Evolutionary conservation across 1,139 yeast genomes (phyloP), one percentile per base, ranked within the genome.

Genomic region (Yamadazyma songkhlaensis): DNA sequence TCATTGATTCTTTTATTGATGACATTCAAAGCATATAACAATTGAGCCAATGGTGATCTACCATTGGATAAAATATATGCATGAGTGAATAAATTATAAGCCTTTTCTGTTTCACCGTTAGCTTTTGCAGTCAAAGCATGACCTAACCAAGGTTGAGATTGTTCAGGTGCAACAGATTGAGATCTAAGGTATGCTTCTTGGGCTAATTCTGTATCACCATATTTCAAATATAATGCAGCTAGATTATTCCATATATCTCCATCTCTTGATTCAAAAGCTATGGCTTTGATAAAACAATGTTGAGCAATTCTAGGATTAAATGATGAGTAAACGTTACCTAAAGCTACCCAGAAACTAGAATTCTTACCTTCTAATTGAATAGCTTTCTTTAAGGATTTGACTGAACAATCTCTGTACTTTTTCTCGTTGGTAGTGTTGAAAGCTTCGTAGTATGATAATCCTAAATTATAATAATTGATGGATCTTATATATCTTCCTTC

Each of bases 241-340:
- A 92, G 65, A 49, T 88, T 87, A 12, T 81, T 74, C 97, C 97
- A 92, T 6, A 83, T 74, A 15, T 64, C 64, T 1, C 84, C 77
- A 45, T 86, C 87, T 40, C 79, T 76, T 3, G 85, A 76, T 37
- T 85, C 83, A 31, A 88, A 60, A 0, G 87, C 72, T 2, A 81
- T 64, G 0, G 97, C 92, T 45, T 87, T 84, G 48, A 94, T 85
- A 50, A 85, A 87, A 56, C 97, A 88, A 60, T 92, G 98, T 57
- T 92, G 99, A 0, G 97, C 72, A 6, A 88, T 84, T 37, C 75
- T 74, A 0, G 92, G 82, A 48, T 80, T 84, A 4, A 67, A 57
- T 2, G 77, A 63, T 34, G 81, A 71, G 36, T 69, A 70, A 0
- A 87, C 81, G 45, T 84, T 74, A 9, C 97, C 98, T 29, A 90